Evolutionary conservation across 2,329 filamentous ascomycete species (phyloP).

Genomic region (Colletotrichum somersetense): DNA sequence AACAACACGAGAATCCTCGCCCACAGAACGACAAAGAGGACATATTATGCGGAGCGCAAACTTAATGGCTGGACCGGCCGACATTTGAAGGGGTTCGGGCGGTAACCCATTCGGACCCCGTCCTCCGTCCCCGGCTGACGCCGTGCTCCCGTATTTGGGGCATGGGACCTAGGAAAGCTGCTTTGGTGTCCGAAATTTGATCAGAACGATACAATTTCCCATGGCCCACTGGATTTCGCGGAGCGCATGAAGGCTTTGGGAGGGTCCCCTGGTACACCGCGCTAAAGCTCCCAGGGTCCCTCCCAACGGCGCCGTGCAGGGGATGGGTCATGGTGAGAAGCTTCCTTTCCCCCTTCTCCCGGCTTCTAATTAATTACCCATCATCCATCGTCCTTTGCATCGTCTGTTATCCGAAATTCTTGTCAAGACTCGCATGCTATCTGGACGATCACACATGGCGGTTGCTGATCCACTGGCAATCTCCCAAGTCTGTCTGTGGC

Average conservation of each 20-base stretch:
- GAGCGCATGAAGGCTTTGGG: conserved; percentile 40
- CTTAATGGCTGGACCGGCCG: conserved; percentile 25
- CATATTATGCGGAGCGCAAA: background rate
- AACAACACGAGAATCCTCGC: background rate
- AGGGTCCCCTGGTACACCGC: conserved; percentile 26
- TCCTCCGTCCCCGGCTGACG: conserved; percentile 30
- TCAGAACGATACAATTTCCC: conserved; percentile 36
- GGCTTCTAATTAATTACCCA: background rate
- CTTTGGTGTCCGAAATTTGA: conserved; percentile 38
- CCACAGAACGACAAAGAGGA: background rate
- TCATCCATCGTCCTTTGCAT: background rate
- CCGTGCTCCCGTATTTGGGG: conserved; percentile 32
- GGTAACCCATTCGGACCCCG: conserved; percentile 30
- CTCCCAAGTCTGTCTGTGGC: conserved; percentile 14
- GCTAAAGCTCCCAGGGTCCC: conserved; percentile 30
- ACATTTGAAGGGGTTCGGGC: conserved; percentile 18
- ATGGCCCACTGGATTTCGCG: conserved; percentile 42
- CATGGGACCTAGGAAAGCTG: conserved; percentile 36
- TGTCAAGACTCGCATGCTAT: background rate
- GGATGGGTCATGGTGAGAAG: conserved; percentile 27
- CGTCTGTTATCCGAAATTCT: conserved; percentile 17
- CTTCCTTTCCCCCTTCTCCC: conserved; percentile 11
- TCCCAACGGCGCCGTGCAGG: conserved; percentile 24
- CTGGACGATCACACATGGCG: background rate
- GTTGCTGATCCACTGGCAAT: conserved; percentile 22